Base-by-base conservation (phyloP, 495 filamentous ascomycete genomes). In the Hyaloscypha bicolor region DNA sequence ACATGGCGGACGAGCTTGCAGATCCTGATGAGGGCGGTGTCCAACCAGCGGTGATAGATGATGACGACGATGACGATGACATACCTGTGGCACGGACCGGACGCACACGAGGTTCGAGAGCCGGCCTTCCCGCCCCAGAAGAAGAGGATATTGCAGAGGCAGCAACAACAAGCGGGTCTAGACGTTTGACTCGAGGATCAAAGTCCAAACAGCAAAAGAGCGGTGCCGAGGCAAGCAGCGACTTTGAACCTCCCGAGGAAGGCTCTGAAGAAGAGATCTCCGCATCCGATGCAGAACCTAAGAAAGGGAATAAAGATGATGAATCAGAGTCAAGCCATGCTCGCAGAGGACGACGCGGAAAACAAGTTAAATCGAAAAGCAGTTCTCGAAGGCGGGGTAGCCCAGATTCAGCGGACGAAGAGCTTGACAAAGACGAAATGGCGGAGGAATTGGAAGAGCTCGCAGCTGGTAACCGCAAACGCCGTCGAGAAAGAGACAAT, bases 201-300 rank as follows among this genome's bases (percentile, higher is more conserved):
- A 78, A 63, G 75, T 81, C 64, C 82, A 82, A 63, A 75, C 77
- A 29, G 82, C 83, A 69, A 82, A 90, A 73, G 42, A 84, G 60
- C 85, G 82, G 31, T 67, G 76, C 6, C 75, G 88, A 93, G 65
- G 90, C 90, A 19, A 92, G 90, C 71, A 95, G 92, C 74, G 93
- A 97, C 69, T 97, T 96, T 72, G 92, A 97, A 71, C 93, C 93
- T 9, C 85, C 84, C 9, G 87, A 88, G 59, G 89, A 88, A 37
- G 85, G 79, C 51, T 86, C 86, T 5, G 85, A 81, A 6, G 78
- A 81, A 21, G 71, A 71, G 19, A 66, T 70, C 11, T 82, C 80
- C 0, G 84, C 55, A 9, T 80, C 78, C 16, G 83, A 85, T 48
- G 60, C 16, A 42, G 73, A 72, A 30, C 61, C 70, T 1, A 72